Conservation (phyloP, 2,329 filamentous ascomycete genomes). For the Corynespora cassiicola region DNA sequence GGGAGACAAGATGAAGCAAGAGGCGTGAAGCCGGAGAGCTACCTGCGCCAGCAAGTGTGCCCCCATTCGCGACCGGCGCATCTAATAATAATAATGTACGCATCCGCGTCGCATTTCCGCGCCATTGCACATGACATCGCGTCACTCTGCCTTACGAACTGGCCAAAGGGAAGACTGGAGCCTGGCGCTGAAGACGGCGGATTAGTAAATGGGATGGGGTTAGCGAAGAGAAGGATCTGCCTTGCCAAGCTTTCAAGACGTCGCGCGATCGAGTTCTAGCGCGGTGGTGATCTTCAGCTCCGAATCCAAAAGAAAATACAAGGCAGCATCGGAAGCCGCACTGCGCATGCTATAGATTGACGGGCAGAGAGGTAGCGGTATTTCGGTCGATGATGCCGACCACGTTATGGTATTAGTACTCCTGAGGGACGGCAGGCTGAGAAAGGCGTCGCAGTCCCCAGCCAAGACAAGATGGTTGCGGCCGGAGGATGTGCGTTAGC, state of each 20-base stretch:
- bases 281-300: too few relatives aligned
- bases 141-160: constrained; percentile 16
- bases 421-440: too few relatives aligned
- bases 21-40: constrained; percentile 4
- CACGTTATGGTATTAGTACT: too few relatives aligned
- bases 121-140: constrained; percentile 31
- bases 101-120: constrained; percentile 7
- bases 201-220: constrained; percentile 1
- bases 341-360: too few relatives aligned
- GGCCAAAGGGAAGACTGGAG: constrained; percentile 8
- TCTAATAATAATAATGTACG: constrained; percentile 12
- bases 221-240: not conserved
- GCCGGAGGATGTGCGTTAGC: not conserved
- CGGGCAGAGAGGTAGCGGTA: too few relatives aligned
- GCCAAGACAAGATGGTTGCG: not conserved
- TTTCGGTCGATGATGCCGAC: too few relatives aligned
- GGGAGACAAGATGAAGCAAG: constrained; percentile 3
- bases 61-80: constrained; percentile 14
- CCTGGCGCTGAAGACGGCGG: constrained; percentile 7
- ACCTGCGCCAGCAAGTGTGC: constrained; percentile 21
- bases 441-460: too few relatives aligned
- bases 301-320: too few relatives aligned
- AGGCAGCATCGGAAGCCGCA: too few relatives aligned
- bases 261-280: too few relatives aligned
- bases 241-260: not conserved